Evolutionary conservation across 228 moss, liverwort and hornwort genomes (phyloP), one percentile per base, ranked within the genome.

Genomic region (Sphagnum fallax): DNA sequence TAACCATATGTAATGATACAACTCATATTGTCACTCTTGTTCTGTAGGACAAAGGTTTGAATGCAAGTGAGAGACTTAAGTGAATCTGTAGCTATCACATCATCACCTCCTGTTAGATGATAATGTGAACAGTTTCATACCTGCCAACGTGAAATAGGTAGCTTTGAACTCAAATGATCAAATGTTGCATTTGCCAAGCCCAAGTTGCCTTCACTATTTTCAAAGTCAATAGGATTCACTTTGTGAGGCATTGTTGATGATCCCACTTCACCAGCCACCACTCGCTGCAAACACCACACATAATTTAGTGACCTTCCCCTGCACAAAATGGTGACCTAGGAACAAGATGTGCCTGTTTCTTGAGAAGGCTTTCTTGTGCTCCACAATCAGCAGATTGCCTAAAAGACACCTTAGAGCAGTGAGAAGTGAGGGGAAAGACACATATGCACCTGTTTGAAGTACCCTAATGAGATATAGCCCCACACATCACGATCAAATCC

Each of bases 181-280:
- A 96, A 83, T 47, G 88, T 51, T 60, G 86, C 84, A 69, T 92
- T 96, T 60, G 92, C 92, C 67, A 92, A n/a, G 61, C 96, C 96
- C 69, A 96, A 76, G 71, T 96, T 96, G 69, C 96, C 96, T 79
- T 96, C 96, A 71, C 96, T 96, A 62, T 96, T 96, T 73, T 96
- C 96, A 66, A 92, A 96, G 72, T 96, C 96, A 32, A 92, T 89
- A 11, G 92, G 96, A 66, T 91, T 96, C 81, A 91, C 96, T 80
- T 92, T 96, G 69, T 96, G 96, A 58, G 96, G 92, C 96, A 96
- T 92, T 0, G 92, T 92, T 62, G 96, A 90, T 60, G 92, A 91
- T 70, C 96, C 96, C 47, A 92, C 91, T 85, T 96, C 96, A 66
- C 96, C 96, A 6, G 92, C 81, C 65, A 88, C 76, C 53, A 86